A percentile compares a stretch with the other conserved stretches of the same genome.
Evolutionary conservation across 2,329 filamentous ascomycete species (phyloP).

Genomic region (Fusarium subglutinans): DNA sequence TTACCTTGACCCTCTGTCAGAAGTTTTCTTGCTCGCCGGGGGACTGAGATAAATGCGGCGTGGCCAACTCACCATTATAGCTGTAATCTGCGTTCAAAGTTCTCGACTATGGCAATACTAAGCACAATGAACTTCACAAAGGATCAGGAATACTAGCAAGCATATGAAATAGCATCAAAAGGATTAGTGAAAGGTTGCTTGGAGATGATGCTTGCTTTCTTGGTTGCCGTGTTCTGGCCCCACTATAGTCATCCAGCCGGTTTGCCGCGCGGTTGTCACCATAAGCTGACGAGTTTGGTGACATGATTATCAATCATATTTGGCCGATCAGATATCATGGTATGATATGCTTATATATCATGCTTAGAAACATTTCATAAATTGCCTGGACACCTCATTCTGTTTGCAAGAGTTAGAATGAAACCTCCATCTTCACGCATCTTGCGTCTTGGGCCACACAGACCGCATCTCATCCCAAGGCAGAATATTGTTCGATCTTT

Average conservation of each 20-base stretch:
- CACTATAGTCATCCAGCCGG: neutral
- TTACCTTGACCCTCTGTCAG: fast-evolving
- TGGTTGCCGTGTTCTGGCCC: neutral
- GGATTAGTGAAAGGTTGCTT: neutral
- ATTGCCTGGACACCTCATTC: fast-evolving
- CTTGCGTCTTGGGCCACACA: no score
- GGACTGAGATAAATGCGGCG: no score
- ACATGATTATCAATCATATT: conserved; percentile 10
- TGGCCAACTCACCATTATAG: neutral
- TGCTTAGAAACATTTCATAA: fast-evolving
- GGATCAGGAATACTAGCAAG: neutral
- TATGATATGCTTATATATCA: neutral
- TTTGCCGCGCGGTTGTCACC: conserved; percentile 4
- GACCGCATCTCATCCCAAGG: neutral
- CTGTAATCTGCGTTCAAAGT: no score
- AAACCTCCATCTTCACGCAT: neutral
- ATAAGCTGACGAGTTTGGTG: neutral
- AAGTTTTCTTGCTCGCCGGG: fast-evolving
- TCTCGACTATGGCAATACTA: no score
- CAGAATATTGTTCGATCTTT: neutral
- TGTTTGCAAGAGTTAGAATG: neutral
- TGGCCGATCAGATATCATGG: neutral
- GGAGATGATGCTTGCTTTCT: neutral
- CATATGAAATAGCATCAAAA: neutral
- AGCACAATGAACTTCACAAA: no score